A percentile compares a stretch with the other conserved stretches of the same genome.
phyloP scores from a whole-genome alignment of 78 protist genomes.

The Creolimax fragrantissima region DNA sequence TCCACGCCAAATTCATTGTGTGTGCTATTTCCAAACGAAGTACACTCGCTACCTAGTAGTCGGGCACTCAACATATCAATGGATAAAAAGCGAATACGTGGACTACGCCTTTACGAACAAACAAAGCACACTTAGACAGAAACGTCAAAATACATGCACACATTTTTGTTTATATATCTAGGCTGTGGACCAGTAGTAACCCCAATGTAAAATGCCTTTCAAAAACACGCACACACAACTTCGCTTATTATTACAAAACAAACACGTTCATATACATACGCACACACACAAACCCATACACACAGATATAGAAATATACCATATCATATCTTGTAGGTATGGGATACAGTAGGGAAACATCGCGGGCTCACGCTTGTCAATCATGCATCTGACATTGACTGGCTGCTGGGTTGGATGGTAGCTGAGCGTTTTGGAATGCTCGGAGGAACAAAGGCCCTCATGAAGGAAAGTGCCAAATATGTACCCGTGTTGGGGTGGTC shows the following conservation, averaged over 20 bases:
- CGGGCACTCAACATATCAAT: no score
- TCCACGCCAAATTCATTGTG: not conserved
- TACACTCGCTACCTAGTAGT: no score
- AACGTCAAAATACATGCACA: no score
- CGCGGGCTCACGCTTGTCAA: not conserved
- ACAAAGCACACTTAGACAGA: no score
- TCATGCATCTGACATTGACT: constrained; percentile 29
- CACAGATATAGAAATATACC: no score
- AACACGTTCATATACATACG: not conserved
- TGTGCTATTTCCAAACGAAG: no score
- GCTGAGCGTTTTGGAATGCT: constrained; percentile 16
- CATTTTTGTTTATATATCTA: not conserved
- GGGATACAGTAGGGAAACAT: constrained; percentile 1
- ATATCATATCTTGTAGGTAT: not conserved
- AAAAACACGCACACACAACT: not conserved
- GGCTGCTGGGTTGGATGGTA: constrained; percentile 34
- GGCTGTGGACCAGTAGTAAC: not conserved
- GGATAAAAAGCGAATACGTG: no score
- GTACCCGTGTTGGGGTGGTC: constrained; percentile 27
- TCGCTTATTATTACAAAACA: not conserved
- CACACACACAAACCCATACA: not conserved
- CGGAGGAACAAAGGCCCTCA: constrained; percentile 24
- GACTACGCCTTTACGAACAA: no score
- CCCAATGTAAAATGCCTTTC: not conserved
- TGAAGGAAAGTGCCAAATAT: constrained; percentile 19